Percentiles rank a stretch among this genome's conserved stretches.
These are phyloP conservation scores for Eutrema salsugineum DNA, from an alignment of 441 rosid genomes.

Conservation along the genomic window DNA sequence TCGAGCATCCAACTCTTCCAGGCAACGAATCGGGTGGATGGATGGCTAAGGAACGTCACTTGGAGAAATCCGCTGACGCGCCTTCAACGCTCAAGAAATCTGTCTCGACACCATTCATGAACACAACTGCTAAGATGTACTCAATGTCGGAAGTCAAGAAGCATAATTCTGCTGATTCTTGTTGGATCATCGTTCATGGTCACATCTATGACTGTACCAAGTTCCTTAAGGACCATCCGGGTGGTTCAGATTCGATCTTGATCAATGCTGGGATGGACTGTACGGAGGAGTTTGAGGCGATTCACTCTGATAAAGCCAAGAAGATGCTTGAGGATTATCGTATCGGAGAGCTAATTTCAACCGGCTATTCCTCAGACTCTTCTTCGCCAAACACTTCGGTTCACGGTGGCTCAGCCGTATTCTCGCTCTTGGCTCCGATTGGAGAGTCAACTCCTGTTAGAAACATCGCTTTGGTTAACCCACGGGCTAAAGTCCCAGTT, in stretches of 20 bases:
- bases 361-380: slow-evolving; percentile 49
- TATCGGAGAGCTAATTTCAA: slow-evolving; percentile 57
- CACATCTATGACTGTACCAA: slow-evolving; percentile 75
- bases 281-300: slow-evolving; percentile 81
- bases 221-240: slow-evolving; percentile 78
- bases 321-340: slow-evolving; percentile 63
- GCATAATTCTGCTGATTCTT: slow-evolving; percentile 62
- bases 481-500: slow-evolving; percentile 67
- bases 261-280: slow-evolving; percentile 85
- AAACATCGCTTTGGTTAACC: slow-evolving; percentile 49
- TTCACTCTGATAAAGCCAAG: slow-evolving; percentile 80
- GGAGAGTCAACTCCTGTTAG: slow-evolving; percentile 33
- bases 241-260: slow-evolving; percentile 70
- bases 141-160: slow-evolving; percentile 56
- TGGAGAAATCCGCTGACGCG: slow-evolving; percentile 44
- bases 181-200: slow-evolving; percentile 83
- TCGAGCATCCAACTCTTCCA: slow-evolving; percentile 79
- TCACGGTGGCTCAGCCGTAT: slow-evolving; percentile 44
- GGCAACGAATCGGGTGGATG: slow-evolving; percentile 84
- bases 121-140: slow-evolving; percentile 50
- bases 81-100: slow-evolving; percentile 54
- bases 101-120: slow-evolving; percentile 73
- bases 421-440: slow-evolving; percentile 44
- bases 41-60: slow-evolving; percentile 78
- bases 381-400: slow-evolving; percentile 57